phyloP scores from a whole-genome alignment of 352 stramenopile genomes.

The Pythium periplocum region DNA sequence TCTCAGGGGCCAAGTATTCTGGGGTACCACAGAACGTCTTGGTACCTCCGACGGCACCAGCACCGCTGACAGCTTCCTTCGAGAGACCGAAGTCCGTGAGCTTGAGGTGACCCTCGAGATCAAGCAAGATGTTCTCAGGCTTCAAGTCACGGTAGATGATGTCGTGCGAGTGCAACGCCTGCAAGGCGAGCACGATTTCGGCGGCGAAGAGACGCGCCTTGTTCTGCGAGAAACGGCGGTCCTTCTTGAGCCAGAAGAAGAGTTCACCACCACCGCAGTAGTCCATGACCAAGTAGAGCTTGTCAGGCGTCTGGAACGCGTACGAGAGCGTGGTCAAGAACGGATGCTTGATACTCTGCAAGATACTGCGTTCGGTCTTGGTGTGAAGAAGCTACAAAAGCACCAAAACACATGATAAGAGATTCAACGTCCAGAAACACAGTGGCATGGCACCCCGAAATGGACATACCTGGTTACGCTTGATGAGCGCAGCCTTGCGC shows the following conservation, averaged over 20 bases:
- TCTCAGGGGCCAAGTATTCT: slow-evolving; percentile 94
- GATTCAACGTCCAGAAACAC: neutral
- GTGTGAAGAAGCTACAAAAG: slow-evolving; percentile 77
- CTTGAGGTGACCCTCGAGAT: slow-evolving; percentile 92
- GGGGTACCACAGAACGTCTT: slow-evolving; percentile 93
- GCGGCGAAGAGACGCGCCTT: slow-evolving; percentile 90
- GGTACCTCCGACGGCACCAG: slow-evolving; percentile 69
- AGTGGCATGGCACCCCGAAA: neutral
- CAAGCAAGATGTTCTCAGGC: slow-evolving; percentile 94
- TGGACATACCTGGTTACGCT: slow-evolving; percentile 81
- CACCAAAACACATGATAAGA: too few relatives aligned
- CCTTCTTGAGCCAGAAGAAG: slow-evolving; percentile 95
- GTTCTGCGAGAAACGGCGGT: slow-evolving; percentile 90
- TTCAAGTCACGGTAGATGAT: slow-evolving; percentile 98
- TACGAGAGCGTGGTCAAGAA: slow-evolving; percentile 87
- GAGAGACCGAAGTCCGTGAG: slow-evolving; percentile 95
- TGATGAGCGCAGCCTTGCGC: slow-evolving; percentile 89
- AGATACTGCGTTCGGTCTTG: slow-evolving; percentile 91
- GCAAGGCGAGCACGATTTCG: slow-evolving; percentile 92
- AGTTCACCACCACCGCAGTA: slow-evolving; percentile 93
- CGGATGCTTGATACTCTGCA: slow-evolving; percentile 91
- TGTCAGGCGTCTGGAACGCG: slow-evolving; percentile 89
- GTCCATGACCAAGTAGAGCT: slow-evolving; percentile 93
- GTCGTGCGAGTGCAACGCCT: slow-evolving; percentile 91
- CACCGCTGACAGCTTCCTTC: slow-evolving; percentile 88